Percentiles rank a stretch among this genome's conserved stretches.
Evolutionary conservation across 148 eudicot species (phyloP).

Genomic region (Diospyros kaki): DNA sequence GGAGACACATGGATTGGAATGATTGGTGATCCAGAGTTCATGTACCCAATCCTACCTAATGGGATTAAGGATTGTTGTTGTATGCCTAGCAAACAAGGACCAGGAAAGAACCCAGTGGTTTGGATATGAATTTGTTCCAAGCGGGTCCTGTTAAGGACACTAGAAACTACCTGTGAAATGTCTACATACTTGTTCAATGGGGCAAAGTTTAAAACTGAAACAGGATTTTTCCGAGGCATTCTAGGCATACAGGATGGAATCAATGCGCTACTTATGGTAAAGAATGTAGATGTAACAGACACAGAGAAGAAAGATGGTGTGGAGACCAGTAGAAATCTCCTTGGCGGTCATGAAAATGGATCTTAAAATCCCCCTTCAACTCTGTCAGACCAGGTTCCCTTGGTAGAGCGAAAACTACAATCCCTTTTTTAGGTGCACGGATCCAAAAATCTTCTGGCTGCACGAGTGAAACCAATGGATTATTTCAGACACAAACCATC

Average conservation of each 20-base stretch:
- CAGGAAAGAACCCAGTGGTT: background rate
- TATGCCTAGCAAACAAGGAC: background rate
- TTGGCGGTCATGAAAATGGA: slow-evolving; percentile 88
- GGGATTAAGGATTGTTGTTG: no score
- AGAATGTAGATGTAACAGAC: background rate
- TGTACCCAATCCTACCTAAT: no score
- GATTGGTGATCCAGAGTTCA: no score
- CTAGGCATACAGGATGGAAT: background rate
- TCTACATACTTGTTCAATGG: background rate
- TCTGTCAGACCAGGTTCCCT: slow-evolving; percentile 88
- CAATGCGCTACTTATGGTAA: background rate
- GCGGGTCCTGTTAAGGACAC: background rate
- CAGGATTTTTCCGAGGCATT: slow-evolving; percentile 2
- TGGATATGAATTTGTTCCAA: background rate
- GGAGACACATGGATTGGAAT: no score
- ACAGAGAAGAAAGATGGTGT: slow-evolving; percentile 4
- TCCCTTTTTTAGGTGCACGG: slow-evolving; percentile 66
- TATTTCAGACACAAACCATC: background rate
- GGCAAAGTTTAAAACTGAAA: background rate
- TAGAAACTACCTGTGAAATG: background rate
- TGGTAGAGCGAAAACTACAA: slow-evolving; percentile 86
- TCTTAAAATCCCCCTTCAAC: slow-evolving; percentile 79
- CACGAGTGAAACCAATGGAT: slow-evolving; percentile 19
- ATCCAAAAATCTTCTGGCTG: slow-evolving; percentile 99
- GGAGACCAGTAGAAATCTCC: slow-evolving; percentile 95